Base-by-base conservation (phyloP, 2,329 filamentous ascomycete species). In the Paecilomyces formosus region DNA sequence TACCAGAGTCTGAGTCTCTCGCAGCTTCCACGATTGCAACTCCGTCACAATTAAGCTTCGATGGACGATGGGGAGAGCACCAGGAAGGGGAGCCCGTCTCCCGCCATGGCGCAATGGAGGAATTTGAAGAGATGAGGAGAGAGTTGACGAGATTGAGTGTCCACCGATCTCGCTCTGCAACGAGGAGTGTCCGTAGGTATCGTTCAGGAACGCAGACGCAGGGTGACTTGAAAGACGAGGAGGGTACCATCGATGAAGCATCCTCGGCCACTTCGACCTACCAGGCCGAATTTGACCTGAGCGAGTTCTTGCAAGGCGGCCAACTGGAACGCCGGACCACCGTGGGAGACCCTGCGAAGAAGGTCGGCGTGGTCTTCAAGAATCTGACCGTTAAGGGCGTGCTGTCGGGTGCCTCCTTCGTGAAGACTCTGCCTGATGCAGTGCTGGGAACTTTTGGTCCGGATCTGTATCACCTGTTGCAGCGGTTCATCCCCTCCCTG, bases 381-480 rank as follows among this genome's bases (percentile, higher is more conserved):
- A 81, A 89, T 64, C 78, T 93, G 55, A 90, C 85, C 0, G 89
- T 93, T 28, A 86, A 88, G 70, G 89, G 89, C 18, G 76, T 86
- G 7, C 85, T 85, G 50, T 84, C 83, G 12, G 86, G 84, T 0
- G 79, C 87, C 0, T 84, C 84, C 0, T 88, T 89, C 62, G 88
- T 89, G 26, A 84, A 84, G 61, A 91, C 88, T 0, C 74, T 93
- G 0, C 89, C 89, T 0, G 82, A 89, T 62, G 89, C 89, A 2
- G 79, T 93, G 39, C 62, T 91, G 3, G 88, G 88, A 22, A 92
- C 89, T 0, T 93, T 94, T 69, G 90, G 90, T 0, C 89, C 89
- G 0, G 90, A 93, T 71, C 75, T 93, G 1, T 93, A 90, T 70
- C 81, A 78, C 22, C 74, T 90, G 6, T 65, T 92, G 13, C 78